A percentile compares a stretch with the other conserved stretches of the same genome.
Evolutionary conservation across 352 stramenopile species (phyloP).

Genomic region (Phytopythium delawarense): DNA sequence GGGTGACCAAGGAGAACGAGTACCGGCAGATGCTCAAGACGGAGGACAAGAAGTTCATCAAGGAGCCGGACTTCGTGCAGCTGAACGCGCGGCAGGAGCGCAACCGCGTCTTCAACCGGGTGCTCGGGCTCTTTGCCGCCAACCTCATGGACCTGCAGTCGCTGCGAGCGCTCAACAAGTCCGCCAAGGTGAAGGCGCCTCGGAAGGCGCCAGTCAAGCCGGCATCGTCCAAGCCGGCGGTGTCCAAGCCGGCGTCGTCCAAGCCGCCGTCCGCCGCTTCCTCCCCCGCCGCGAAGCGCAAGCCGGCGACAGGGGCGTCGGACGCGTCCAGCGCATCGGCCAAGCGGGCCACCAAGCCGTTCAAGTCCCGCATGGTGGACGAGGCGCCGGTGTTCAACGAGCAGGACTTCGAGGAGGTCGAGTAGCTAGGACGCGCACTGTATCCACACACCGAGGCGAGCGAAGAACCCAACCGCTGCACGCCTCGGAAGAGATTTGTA

Average conservation of each 20-base stretch:
- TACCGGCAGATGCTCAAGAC: slow-evolving; percentile 88
- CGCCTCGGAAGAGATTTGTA: not conserved
- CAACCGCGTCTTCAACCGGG: slow-evolving; percentile 79
- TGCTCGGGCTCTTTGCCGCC: slow-evolving; percentile 58
- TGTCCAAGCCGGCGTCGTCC: slow-evolving; percentile 22
- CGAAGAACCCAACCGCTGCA: not conserved
- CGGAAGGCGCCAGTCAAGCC: slow-evolving; percentile 40
- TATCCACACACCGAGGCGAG: not conserved
- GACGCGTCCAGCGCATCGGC: slow-evolving; percentile 12
- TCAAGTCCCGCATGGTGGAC: slow-evolving; percentile 81
- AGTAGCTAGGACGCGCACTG: slow-evolving; percentile 5
- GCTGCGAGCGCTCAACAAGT: slow-evolving; percentile 65
- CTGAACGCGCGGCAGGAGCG: slow-evolving; percentile 79
- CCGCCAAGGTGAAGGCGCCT: slow-evolving; percentile 49
- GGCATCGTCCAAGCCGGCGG: slow-evolving; percentile 19
- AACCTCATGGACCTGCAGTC: slow-evolving; percentile 64
- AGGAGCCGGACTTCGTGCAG: slow-evolving; percentile 60
- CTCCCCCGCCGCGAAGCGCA: slow-evolving; percentile 35
- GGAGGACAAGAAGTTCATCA: slow-evolving; percentile 86
- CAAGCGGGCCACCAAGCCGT: slow-evolving; percentile 65
- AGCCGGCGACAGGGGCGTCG: slow-evolving; percentile 11
- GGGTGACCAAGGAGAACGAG: slow-evolving; percentile 84
- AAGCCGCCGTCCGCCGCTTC: slow-evolving; percentile 18
- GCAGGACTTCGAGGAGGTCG: slow-evolving; percentile 65
- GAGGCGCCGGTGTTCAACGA: slow-evolving; percentile 50